phyloP scores from a whole-genome alignment of 305 asterid species.

The Fraxinus albicans region DNA sequence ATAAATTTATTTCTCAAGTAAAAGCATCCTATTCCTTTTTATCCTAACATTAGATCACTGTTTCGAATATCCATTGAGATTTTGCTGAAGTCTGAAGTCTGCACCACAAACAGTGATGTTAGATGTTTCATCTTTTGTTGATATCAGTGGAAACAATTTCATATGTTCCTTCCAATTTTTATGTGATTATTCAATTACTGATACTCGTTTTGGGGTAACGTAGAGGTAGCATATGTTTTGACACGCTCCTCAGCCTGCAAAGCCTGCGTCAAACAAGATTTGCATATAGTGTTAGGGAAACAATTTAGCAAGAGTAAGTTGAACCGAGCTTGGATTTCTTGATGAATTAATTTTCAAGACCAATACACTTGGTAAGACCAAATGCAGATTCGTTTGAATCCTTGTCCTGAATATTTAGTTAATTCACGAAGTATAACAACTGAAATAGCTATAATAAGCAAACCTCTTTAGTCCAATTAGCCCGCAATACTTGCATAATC shows the following conservation, averaged over 20 bases:
- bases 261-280: constrained; percentile 41
- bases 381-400: background rate
- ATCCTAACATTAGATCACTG: background rate
- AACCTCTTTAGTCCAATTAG: constrained; percentile 65
- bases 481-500: constrained; percentile 31
- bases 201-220: constrained; percentile 27
- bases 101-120: background rate
- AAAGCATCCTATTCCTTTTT: background rate
- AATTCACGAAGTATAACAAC: background rate
- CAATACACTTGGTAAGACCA: background rate
- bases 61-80: background rate
- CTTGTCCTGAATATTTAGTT: background rate
- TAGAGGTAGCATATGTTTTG: constrained; percentile 25
- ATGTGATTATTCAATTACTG: constrained; percentile 17
- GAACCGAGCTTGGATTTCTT: background rate
- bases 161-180: background rate
- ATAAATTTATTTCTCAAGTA: background rate
- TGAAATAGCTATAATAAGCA: background rate
- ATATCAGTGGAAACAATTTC: background rate
- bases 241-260: constrained; percentile 51
- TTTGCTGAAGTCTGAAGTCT: background rate
- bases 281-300: background rate
- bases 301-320: background rate
- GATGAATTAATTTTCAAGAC: constrained; percentile 13
- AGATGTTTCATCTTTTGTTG: background rate